phyloP scores from a whole-genome alignment of 768 basidiomycete genomes.

The Auriculariales sp. region DNA sequence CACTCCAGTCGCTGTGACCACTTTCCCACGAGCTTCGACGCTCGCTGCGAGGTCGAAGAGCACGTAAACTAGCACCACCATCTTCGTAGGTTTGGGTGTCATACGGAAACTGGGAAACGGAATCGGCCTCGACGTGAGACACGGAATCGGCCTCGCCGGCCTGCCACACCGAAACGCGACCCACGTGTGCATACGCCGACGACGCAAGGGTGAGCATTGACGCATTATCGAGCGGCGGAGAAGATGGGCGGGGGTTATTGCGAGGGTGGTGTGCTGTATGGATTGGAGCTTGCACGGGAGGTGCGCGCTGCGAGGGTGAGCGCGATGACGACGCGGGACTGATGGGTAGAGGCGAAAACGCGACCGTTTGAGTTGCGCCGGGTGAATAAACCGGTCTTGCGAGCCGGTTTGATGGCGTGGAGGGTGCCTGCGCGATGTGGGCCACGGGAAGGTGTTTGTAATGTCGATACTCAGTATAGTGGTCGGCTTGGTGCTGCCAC shows the following conservation, averaged over 20 bases:
- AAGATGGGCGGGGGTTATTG: conserved; percentile 88
- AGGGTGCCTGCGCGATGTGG: conserved; percentile 78
- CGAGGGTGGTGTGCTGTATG: conserved; percentile 89
- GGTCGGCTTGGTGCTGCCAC: conserved; percentile 88
- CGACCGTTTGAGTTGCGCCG: conserved; percentile 29
- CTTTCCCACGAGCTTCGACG: conserved; percentile 88
- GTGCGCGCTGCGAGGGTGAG: conserved; percentile 20
- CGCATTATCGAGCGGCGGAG: conserved; percentile 83
- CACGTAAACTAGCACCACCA: conserved; percentile 76
- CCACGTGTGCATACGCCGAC: conserved; percentile 55
- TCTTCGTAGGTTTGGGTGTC: conserved; percentile 40
- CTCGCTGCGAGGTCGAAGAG: conserved; percentile 75
- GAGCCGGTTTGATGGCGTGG: conserved; percentile 31
- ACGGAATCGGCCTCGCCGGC: background rate
- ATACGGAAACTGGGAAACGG: conserved; percentile 55
- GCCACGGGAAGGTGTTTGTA: conserved; percentile 58
- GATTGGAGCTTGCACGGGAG: conserved; percentile 61
- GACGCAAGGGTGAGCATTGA: conserved; percentile 87
- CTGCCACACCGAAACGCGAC: conserved; percentile 2
- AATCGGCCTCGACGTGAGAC: conserved; percentile 25
- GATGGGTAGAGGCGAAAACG: conserved; percentile 51
- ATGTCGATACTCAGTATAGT: conserved; percentile 85
- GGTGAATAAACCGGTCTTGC: conserved; percentile 2
- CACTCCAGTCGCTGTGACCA: conserved; percentile 79
- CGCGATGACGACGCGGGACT: conserved; percentile 30